Percentiles rank a stretch among this genome's conserved stretches.
phyloP scores from a whole-genome alignment of 495 filamentous ascomycete genomes.

The Lepraria neglecta region DNA sequence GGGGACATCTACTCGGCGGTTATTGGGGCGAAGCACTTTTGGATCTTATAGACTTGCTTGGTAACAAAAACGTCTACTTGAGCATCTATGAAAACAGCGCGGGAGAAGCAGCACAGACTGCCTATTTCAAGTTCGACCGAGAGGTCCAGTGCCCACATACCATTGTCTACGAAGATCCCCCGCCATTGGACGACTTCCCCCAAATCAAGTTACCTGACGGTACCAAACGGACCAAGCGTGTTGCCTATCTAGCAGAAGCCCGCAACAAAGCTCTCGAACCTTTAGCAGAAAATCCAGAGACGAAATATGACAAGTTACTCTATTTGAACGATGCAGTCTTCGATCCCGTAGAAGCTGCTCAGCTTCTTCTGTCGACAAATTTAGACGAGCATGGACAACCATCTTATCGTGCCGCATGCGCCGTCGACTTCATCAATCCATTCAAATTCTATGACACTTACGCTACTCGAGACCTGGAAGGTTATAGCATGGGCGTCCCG shows the following conservation, averaged over 20 bases:
- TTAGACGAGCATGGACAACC: slow-evolving; percentile 48
- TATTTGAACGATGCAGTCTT: slow-evolving; percentile 76
- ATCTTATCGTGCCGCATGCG: slow-evolving; percentile 72
- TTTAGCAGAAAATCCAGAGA: slow-evolving; percentile 39
- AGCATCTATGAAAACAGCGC: slow-evolving; percentile 68
- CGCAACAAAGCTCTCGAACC: slow-evolving; percentile 68
- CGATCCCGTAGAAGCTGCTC: slow-evolving; percentile 59
- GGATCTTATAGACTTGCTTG: slow-evolving; percentile 55
- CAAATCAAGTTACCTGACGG: slow-evolving; percentile 57
- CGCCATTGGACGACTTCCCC: slow-evolving; percentile 47
- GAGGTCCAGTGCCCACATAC: slow-evolving; percentile 45
- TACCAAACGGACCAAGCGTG: slow-evolving; percentile 56
- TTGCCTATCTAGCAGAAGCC: slow-evolving; percentile 70
- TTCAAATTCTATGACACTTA: slow-evolving; percentile 81
- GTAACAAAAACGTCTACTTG: slow-evolving; percentile 45
- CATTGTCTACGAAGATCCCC: slow-evolving; percentile 49
- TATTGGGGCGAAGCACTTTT: slow-evolving; percentile 60
- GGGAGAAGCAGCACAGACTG: slow-evolving; percentile 43
- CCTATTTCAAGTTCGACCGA: slow-evolving; percentile 39
- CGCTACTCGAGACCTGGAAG: slow-evolving; percentile 68
- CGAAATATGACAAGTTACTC: slow-evolving; percentile 59
- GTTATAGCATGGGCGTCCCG: slow-evolving; percentile 61
- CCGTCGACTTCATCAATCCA: slow-evolving; percentile 66
- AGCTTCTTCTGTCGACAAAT: slow-evolving; percentile 74
- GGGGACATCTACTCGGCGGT: slow-evolving; percentile 52